A percentile compares a stretch with the other conserved stretches of the same genome.
Conservation (phyloP, 345 rosid genomes). For the sweet orange (Citrus sinensis) region DNA sequence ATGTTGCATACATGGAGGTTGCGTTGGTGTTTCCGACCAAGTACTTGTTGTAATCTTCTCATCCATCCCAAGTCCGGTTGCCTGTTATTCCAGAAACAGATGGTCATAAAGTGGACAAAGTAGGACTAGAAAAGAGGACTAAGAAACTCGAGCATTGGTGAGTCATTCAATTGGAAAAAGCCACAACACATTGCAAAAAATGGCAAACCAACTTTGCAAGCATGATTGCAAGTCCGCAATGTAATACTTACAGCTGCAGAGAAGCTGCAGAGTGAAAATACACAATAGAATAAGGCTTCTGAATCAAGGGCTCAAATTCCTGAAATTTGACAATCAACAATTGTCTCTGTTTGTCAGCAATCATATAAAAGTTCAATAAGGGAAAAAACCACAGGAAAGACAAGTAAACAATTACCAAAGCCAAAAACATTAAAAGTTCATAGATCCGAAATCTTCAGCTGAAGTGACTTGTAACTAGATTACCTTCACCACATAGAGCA, state of each 20-base stretch:
- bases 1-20: conserved; percentile 72
- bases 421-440: neutral
- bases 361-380: neutral
- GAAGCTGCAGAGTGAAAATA: conserved; percentile 96
- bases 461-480: conserved; percentile 1
- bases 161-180: neutral
- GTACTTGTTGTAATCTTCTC: conserved; percentile 84
- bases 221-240: conserved; percentile 11
- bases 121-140: neutral
- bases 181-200: neutral
- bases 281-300: conserved; percentile 87
- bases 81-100: conserved; percentile 34
- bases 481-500: conserved; percentile 81
- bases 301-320: conserved; percentile 98
- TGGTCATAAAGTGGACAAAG: neutral
- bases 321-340: conserved; percentile 34
- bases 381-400: conserved; percentile 6
- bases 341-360: neutral
- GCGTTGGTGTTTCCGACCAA: conserved; percentile 86
- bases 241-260: conserved; percentile 75
- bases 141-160: neutral
- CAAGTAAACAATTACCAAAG: conserved; percentile 1
- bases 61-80: conserved; percentile 97
- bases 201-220: neutral
- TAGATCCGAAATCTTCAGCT: conserved; percentile 9